Conservation (phyloP, 164 flowering plant species). For the Dillenia turbinata region DNA sequence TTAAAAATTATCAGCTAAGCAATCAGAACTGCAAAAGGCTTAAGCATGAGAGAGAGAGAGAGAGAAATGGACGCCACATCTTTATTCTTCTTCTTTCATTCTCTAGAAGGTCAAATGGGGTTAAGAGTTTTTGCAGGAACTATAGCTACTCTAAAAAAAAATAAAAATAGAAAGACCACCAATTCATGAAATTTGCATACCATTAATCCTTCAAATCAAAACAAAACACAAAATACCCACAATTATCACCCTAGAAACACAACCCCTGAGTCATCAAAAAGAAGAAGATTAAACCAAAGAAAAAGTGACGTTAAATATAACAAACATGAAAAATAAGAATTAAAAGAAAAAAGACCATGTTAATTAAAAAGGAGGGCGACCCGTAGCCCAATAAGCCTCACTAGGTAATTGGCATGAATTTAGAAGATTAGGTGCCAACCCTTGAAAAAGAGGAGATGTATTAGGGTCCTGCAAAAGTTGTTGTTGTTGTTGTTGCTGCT, state of each 20-base stretch:
- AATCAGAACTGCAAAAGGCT: conserved; percentile 18
- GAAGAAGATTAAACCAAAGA: background rate
- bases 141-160: background rate
- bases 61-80: conserved; percentile 6
- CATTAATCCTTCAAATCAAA: conserved; percentile 11
- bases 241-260: too few relatives aligned
- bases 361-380: conserved; percentile 54
- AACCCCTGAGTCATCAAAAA: too few relatives aligned
- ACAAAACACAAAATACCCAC: conserved; percentile 3
- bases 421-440: conserved; percentile 60
- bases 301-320: background rate
- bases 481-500: conserved; percentile 36
- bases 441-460: conserved; percentile 38
- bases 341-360: conserved; percentile 2
- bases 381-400: conserved; percentile 60
- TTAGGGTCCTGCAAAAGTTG: conserved; percentile 46
- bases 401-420: conserved; percentile 53
- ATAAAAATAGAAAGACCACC: conserved; percentile 22
- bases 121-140: background rate
- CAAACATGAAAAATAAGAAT: background rate
- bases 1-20: conserved; percentile 29
- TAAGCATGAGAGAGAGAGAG: conserved; percentile 1
- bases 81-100: conserved; percentile 8
- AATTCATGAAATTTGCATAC: conserved; percentile 39
- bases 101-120: conserved; percentile 7